phyloP scores from a whole-genome alignment of 2,329 filamentous ascomycete species.

The Aspergillus novofumigatus region DNA sequence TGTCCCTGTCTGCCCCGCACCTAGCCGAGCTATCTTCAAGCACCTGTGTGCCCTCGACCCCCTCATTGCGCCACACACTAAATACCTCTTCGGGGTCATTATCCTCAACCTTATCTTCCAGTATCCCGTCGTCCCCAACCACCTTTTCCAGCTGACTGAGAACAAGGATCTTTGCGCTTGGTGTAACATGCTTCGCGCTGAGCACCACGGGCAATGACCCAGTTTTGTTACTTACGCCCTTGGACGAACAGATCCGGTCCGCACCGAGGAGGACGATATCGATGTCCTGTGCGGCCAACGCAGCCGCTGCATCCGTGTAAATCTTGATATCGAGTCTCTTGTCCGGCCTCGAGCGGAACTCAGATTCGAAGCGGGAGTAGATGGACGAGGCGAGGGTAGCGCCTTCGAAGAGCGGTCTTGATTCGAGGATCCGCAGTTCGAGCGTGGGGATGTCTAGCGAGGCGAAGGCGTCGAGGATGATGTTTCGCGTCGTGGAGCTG shows the following conservation, averaged over 20 bases:
- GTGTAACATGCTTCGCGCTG: constrained; percentile 49
- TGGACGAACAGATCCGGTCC: constrained; percentile 56
- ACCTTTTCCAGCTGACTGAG: constrained; percentile 62
- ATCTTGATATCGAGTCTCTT: constrained; percentile 43
- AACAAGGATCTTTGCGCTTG: constrained; percentile 49
- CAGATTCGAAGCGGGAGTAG: constrained; percentile 19
- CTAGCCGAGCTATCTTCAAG: constrained; percentile 14
- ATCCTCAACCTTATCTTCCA: constrained; percentile 49
- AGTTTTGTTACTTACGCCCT: constrained; percentile 63
- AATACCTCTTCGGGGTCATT: constrained; percentile 52
- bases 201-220: constrained; percentile 59
- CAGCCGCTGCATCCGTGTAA: constrained; percentile 58
- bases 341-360: constrained; percentile 7
- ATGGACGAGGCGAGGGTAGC: constrained; percentile 50
- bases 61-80: constrained; percentile 41
- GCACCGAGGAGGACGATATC: constrained; percentile 62
- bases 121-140: constrained; percentile 43
- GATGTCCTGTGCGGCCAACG: constrained; percentile 48
- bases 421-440: constrained; percentile 61
- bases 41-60: constrained; percentile 20
- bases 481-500: constrained; percentile 57
- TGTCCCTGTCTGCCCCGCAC: constrained; percentile 6
- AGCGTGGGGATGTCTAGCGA: constrained; percentile 35
- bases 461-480: constrained; percentile 43
- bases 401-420: constrained; percentile 63